These are phyloP conservation scores for Nemania diffusa DNA, from an alignment of 2,329 filamentous ascomycete genomes.

Conservation along the genomic window DNA sequence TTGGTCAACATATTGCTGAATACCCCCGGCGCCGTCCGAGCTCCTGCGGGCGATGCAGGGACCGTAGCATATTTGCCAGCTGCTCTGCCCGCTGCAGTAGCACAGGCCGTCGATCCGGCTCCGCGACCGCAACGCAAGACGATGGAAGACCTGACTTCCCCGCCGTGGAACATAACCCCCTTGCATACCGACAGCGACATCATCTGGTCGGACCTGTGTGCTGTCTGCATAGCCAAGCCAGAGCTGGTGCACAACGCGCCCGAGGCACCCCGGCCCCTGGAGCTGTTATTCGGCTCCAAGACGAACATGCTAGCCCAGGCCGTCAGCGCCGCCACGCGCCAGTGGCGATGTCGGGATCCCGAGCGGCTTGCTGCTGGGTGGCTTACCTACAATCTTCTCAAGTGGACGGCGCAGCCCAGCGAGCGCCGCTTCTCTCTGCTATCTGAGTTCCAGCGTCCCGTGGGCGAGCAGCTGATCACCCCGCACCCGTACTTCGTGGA, in stretches of 20 bases:
- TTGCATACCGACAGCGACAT: not conserved
- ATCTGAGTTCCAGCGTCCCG: not conserved
- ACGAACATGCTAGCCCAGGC: constrained; percentile 4
- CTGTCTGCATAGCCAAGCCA: not conserved
- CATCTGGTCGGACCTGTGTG: not conserved
- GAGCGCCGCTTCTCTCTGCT: constrained; percentile 12
- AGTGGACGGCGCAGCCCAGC: not conserved
- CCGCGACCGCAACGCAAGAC: not conserved
- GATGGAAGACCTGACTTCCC: not conserved
- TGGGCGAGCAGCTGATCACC: not conserved
- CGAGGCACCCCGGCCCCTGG: not conserved
- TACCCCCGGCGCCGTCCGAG: not conserved
- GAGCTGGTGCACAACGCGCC: not conserved
- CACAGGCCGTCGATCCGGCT: not conserved
- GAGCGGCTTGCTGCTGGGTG: not conserved
- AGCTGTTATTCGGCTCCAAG: constrained; percentile 10
- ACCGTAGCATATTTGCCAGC: not conserved
- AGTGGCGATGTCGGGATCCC: constrained; percentile 7
- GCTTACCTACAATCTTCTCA: constrained; percentile 1
- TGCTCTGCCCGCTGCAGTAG: not conserved
- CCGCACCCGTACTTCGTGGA: constrained; percentile 14
- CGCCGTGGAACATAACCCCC: constrained; percentile 2
- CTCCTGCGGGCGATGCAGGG: not conserved
- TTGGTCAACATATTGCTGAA: too few relatives aligned
- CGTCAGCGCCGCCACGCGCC: not conserved